phyloP scores from a whole-genome alignment of 805 yeast genomes.

The Yamadazyma olivae region DNA sequence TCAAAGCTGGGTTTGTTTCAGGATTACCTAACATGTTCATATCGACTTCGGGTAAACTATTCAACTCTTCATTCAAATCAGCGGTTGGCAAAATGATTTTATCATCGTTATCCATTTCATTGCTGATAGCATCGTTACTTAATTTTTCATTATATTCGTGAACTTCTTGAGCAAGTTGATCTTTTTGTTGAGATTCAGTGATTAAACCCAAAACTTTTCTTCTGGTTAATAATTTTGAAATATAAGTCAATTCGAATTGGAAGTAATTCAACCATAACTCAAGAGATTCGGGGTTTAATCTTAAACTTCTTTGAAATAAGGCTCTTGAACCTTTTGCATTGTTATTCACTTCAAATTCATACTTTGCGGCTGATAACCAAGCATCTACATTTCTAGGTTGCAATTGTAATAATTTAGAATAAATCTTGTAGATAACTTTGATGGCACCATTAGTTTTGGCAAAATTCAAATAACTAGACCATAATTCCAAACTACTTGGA shows the following conservation, averaged over 20 bases:
- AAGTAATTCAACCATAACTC: conserved; percentile 83
- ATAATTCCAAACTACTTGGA: conserved; percentile 72
- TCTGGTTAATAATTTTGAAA: conserved; percentile 79
- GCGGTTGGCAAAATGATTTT: conserved; percentile 51
- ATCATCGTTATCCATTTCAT: conserved; percentile 34
- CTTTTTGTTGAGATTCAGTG: conserved; percentile 65
- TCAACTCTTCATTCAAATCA: conserved; percentile 58
- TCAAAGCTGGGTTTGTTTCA: conserved; percentile 75
- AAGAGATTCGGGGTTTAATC: conserved; percentile 73
- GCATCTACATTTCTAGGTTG: conserved; percentile 90
- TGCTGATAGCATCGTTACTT: conserved; percentile 22
- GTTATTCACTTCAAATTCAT: conserved; percentile 86
- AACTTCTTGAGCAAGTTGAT: conserved; percentile 42
- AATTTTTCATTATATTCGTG: conserved; percentile 32
- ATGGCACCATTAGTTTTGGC: conserved; percentile 67
- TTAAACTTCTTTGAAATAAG: conserved; percentile 76
- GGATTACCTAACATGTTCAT: conserved; percentile 79
- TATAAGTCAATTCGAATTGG: conserved; percentile 82
- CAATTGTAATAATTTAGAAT: conserved; percentile 71
- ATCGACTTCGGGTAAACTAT: conserved; percentile 82
- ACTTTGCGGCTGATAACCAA: conserved; percentile 94
- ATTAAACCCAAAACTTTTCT: conserved; percentile 77
- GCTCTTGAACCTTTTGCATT: conserved; percentile 87
- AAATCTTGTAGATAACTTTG: conserved; percentile 69
- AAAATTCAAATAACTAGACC: conserved; percentile 73